These are phyloP conservation scores for Xylaria sp. DNA, from an alignment of 2,329 filamentous ascomycete genomes.

Conservation along the genomic window DNA sequence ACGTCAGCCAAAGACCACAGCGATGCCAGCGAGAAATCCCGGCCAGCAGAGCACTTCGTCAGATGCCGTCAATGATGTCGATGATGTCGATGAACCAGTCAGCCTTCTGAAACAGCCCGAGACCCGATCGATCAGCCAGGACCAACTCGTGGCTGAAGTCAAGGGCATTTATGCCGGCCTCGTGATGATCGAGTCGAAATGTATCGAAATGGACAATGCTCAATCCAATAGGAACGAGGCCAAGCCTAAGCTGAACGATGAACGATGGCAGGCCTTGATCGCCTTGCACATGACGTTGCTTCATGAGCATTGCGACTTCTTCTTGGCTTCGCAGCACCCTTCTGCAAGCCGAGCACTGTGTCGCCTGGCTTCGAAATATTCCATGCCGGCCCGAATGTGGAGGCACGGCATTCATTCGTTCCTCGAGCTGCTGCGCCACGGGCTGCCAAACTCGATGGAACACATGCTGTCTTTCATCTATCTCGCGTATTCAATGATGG, in stretches of 20 bases:
- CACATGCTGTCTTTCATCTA: constrained; percentile 91
- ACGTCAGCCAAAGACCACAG: constrained; percentile 4
- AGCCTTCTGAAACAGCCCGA: constrained; percentile 34
- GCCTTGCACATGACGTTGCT: constrained; percentile 79
- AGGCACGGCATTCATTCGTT: constrained; percentile 87
- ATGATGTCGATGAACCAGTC: constrained; percentile 18
- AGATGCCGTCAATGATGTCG: too few relatives aligned
- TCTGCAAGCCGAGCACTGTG: constrained; percentile 70
- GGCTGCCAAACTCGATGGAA: constrained; percentile 76
- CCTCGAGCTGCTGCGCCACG: constrained; percentile 73
- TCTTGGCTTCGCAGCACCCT: constrained; percentile 84
- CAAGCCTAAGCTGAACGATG: constrained; percentile 57
- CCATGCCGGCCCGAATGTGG: constrained; percentile 95
- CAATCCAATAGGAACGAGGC: constrained; percentile 48
- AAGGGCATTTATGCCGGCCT: constrained; percentile 82
- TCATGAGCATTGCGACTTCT: constrained; percentile 84
- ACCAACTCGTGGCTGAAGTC: constrained; percentile 79
- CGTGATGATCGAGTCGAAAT: constrained; percentile 84
- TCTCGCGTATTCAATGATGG: constrained; percentile 84
- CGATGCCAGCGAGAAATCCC: constrained; percentile 7
- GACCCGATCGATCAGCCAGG: constrained; percentile 67
- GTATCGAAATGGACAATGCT: constrained; percentile 77
- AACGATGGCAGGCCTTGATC: constrained; percentile 85
- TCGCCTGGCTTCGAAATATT: constrained; percentile 75
- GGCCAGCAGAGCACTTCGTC: constrained; percentile 6